Base-by-base conservation (phyloP, 352 stramenopile genomes). In the Thalassiosira hispida region DNA sequence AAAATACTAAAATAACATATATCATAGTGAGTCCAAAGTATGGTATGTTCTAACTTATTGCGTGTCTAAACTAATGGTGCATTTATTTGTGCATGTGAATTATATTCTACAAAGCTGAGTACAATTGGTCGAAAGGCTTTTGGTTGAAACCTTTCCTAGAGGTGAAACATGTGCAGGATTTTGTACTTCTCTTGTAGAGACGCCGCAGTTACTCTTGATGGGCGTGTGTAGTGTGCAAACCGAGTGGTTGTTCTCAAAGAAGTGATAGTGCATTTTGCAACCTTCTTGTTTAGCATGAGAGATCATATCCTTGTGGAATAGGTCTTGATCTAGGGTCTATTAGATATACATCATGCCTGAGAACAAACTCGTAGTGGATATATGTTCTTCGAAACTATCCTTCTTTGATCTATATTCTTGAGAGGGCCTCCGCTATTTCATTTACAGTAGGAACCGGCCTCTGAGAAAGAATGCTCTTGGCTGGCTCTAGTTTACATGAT, bases 371-470 rank as follows among this genome's bases (percentile, higher is more conserved):
- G 8, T 3, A 8, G 31, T 38, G 31, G 31, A 38, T 3, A 8
- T n/a, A n/a, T n/a, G n/a, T n/a, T n/a, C n/a, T 38, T 38, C 31
- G 40, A 49, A 49, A 12, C 6, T 18, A 3, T 49, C 40, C 2
- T 40, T 12, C 1, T 49, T 40, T 22, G 11, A 62, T 63, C 31
- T 47, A 61, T 33, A 61, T 16, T 25, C 23, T 63, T 47, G 27
- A 18, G 3, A 63, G 55, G 27, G 55, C 55, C 49, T 63, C 31
- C 4, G 55, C 49, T 44, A 63, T 63, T 63, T 63, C 29, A 29
- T 49, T 63, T 46, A 63, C 55, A 29, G 55, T 47, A 31, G 55
- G 31, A 49, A 63, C 20, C 2, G 31, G 12, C 27, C 55, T 4
- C 8, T 61, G 20, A 3, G 22, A 56, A 51, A 51, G 5, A 31